Evolutionary conservation across 208 protist species (phyloP), one percentile per base, ranked within the genome.

Genomic region (Wallacemonas rigidus): DNA sequence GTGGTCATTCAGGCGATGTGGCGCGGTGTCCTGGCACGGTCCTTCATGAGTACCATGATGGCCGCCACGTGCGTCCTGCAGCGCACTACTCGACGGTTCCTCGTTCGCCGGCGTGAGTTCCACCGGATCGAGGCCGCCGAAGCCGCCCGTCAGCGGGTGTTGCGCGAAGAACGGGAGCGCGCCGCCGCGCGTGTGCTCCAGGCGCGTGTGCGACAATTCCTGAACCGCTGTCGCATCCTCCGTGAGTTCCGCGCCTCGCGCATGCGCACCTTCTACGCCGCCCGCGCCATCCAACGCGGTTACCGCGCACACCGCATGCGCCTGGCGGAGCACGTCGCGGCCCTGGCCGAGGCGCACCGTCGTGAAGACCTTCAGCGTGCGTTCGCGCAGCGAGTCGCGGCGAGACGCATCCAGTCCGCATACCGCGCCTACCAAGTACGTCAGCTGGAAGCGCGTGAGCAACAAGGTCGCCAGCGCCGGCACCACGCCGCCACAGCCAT

Each of bases 231-330:
- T 17, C 76, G 85, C 53, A 90, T 95, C 48, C 69, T 65, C 17
- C 80, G 87, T 14, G 71, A 79, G 67, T 93, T 91, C 71, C 39
- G 77, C 39, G 89, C 87, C 3, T 40, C 55, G 4, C 77, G 81
- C 56, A 75, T 79, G 54, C 90, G 89, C 3, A 70, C 69, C 35
- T 81, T 79, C 71, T 89, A 86, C 67, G 82, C 89, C 5, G 91
- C 91, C 11, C 77, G 88, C 48, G 79, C 65, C 4, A 96, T 97
- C 62, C 91, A 97, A 75, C 86, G 87, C 9, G 89, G 53, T 38
- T 97, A 88, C 74, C 81, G 87, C 40, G 80, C 54, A 51, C 88
- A 81, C 78, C 71, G 87, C 55, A 68, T 73, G 43, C 83, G 89
- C 41, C 80, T 82, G 40, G 79, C 71, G 35, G 83, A 74, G 70